Percentiles rank a stretch among this genome's conserved stretches.
Evolutionary conservation across 129 eudicot genomes (phyloP).

Genomic region (Saposhnikovia divaricata): DNA sequence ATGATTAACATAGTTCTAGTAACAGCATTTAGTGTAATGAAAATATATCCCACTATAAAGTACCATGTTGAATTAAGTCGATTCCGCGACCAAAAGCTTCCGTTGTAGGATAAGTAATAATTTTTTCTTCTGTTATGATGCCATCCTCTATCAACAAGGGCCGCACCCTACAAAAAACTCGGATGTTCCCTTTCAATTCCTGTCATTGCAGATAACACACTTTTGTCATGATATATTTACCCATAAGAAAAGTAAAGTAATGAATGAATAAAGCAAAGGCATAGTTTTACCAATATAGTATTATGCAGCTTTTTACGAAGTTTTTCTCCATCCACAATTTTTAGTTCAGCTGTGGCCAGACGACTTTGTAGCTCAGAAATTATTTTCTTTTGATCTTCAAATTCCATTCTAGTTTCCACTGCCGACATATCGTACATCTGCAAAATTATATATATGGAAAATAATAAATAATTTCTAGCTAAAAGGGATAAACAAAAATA

Average conservation of each 20-base stretch:
- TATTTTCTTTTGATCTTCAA: conserved; percentile 49
- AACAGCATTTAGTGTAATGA: background rate
- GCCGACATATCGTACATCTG: conserved; percentile 70
- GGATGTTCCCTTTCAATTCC: conserved; percentile 94
- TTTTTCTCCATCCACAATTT: conserved; percentile 83
- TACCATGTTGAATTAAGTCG: conserved; percentile 83
- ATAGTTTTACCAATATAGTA: conserved; percentile 63
- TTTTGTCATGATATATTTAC: conserved; percentile 1
- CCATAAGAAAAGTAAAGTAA: background rate
- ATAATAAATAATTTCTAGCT: conserved; percentile 4
- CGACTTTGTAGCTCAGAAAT: conserved; percentile 55
- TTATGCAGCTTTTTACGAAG: conserved; percentile 84
- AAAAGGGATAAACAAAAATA: background rate
- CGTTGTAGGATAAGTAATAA: conserved; percentile 59
- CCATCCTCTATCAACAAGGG: conserved; percentile 75
- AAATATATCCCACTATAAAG: conserved; percentile 6
- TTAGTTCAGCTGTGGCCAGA: conserved; percentile 66
- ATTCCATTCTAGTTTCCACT: conserved; percentile 61
- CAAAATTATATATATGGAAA: background rate
- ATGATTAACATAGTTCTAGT: background rate
- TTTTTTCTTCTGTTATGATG: conserved; percentile 40
- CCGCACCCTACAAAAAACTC: conserved; percentile 95
- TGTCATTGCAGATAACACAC: conserved; percentile 17
- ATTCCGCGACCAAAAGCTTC: conserved; percentile 81
- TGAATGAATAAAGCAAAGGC: background rate